Evolutionary conservation across 139 green algal genomes (phyloP).

Genomic region (Chlorella sp.): DNA sequence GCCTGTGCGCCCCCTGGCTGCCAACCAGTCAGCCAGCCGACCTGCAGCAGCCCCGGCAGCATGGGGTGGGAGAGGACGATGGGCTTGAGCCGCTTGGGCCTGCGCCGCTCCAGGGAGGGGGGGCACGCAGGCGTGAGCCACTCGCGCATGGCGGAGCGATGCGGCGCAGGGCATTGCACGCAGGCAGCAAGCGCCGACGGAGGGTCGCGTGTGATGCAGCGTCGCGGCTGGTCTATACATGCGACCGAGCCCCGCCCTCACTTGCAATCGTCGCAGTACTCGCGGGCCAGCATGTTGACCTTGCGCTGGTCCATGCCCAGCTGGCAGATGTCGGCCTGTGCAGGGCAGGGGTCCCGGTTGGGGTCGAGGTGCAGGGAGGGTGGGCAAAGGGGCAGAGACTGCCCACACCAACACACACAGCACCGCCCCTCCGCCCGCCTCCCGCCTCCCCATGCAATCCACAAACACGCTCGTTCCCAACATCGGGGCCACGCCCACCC

Average conservation of each 20-base stretch:
- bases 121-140: too few species aligned
- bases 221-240: too few species aligned
- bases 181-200: too few species aligned
- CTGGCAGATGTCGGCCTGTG: conserved; percentile 98
- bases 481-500: not conserved
- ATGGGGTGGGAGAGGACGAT: conserved; percentile 97
- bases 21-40: not conserved
- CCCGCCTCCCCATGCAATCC: not conserved
- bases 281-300: conserved; percentile 95
- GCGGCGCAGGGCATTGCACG: too few species aligned
- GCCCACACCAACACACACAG: not conserved
- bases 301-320: conserved; percentile 99
- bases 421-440: not conserved
- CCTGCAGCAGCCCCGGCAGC: conserved; percentile 90
- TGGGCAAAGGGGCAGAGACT: conserved; percentile 1
- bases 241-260: too few species aligned
- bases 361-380: conserved; percentile 51
- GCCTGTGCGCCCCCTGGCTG: not conserved
- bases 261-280: conserved; percentile 92
- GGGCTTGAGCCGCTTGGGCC: conserved; percentile 95
- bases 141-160: too few species aligned
- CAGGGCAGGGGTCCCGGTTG: not conserved
- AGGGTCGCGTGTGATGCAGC: too few species aligned
- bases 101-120: too few species aligned
- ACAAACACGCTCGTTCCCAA: not conserved